These are phyloP conservation scores for Cyathus striatus DNA, from an alignment of 768 basidiomycete genomes.

Conservation along the genomic window DNA sequence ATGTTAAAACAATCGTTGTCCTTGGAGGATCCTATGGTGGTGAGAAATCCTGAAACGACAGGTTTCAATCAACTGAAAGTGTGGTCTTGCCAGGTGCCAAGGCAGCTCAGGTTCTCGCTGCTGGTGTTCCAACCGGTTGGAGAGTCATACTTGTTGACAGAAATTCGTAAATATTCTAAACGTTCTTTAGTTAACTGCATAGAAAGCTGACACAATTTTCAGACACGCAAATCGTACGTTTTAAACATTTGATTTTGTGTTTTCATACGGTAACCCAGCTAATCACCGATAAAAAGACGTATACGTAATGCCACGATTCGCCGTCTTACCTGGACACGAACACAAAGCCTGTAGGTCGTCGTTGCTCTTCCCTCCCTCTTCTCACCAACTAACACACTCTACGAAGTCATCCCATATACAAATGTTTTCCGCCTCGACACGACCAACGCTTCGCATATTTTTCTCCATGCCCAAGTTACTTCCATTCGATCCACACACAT, in stretches of 20 bases:
- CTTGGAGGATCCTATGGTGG: neutral
- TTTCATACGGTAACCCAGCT: no score
- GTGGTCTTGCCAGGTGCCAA: neutral
- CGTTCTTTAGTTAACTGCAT: no score
- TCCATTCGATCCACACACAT: slow-evolving; percentile 33
- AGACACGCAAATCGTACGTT: no score
- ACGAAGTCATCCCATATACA: slow-evolving; percentile 47
- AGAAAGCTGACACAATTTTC: no score
- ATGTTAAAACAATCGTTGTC: neutral
- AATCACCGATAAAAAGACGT: slow-evolving; percentile 35
- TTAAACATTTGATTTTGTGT: no score
- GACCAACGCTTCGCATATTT: slow-evolving; percentile 19
- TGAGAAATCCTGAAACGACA: neutral
- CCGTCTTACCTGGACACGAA: slow-evolving; percentile 55
- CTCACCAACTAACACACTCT: no score
- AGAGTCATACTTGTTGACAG: neutral
- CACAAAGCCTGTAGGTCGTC: slow-evolving; percentile 64
- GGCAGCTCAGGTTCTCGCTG: neutral
- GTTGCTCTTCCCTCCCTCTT: no score
- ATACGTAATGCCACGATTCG: slow-evolving; percentile 54
- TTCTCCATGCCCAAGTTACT: slow-evolving; percentile 41
- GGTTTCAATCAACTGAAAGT: neutral
- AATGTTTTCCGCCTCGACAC: slow-evolving; percentile 33
- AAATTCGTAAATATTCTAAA: no score
- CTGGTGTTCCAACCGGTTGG: neutral